These are phyloP conservation scores for Ophiocordyceps polyrhachis-furcata DNA, from an alignment of 2,329 filamentous ascomycete genomes.

Conservation along the genomic window DNA sequence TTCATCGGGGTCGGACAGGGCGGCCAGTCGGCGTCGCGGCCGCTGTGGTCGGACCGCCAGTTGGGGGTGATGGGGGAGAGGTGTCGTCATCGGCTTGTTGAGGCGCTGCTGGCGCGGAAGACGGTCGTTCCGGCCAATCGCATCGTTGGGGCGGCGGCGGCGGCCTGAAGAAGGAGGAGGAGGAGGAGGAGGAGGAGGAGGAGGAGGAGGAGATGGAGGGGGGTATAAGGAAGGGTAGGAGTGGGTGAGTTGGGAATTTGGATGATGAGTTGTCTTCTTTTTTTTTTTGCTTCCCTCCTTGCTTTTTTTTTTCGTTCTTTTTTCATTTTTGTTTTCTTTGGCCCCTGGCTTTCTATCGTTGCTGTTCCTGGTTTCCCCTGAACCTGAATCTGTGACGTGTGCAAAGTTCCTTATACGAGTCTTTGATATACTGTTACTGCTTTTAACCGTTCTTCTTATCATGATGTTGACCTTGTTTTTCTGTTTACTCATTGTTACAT, in stretches of 20 bases:
- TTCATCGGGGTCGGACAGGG: constrained; percentile 84
- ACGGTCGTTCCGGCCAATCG: constrained; percentile 12
- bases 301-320: background rate
- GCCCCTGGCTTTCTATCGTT: too few species aligned
- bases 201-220: too few species aligned
- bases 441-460: too few species aligned
- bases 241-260: too few species aligned
- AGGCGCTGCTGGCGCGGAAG: constrained; percentile 40
- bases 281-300: background rate
- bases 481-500: too few species aligned
- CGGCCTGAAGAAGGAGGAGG: background rate
- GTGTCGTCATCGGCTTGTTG: constrained; percentile 25
- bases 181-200: too few species aligned
- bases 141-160: constrained; percentile 12
- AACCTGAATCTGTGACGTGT: background rate
- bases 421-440: too few species aligned
- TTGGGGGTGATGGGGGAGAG: constrained; percentile 47
- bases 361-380: background rate
- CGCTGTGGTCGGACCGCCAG: constrained; percentile 88
- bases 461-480: too few species aligned
- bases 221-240: too few species aligned
- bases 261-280: background rate
- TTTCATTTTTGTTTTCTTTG: background rate
- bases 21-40: constrained; percentile 29
- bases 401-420: too few species aligned